Conservation (phyloP, 2,329 filamentous ascomycete species). For the Plectosphaerella cucumerina region DNA sequence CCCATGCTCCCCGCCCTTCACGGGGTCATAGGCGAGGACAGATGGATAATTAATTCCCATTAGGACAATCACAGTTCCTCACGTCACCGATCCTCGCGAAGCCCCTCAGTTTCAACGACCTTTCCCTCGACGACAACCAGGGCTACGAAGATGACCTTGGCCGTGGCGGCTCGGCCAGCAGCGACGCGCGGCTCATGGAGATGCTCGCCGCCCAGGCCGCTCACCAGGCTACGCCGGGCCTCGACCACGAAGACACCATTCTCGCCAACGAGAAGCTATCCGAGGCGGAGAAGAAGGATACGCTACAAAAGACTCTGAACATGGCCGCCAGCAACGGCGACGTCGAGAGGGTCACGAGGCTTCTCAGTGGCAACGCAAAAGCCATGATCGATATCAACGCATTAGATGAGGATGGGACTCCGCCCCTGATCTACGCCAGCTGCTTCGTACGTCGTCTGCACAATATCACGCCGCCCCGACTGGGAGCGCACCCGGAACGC, state of each 20-base stretch:
- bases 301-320: constrained; percentile 82
- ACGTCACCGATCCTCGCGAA: constrained; percentile 81
- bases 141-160: constrained; percentile 61
- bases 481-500: background rate
- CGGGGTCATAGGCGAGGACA: background rate
- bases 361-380: constrained; percentile 71
- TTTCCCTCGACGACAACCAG: constrained; percentile 73
- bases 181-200: constrained; percentile 84
- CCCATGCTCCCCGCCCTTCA: constrained; percentile 4
- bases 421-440: constrained; percentile 95
- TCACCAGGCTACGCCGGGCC: constrained; percentile 67
- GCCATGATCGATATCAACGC: constrained; percentile 79
- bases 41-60: constrained; percentile 2
- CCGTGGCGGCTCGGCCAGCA: constrained; percentile 60
- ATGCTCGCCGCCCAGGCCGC: constrained; percentile 96
- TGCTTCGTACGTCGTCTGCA: constrained; percentile 69
- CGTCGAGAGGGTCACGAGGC: constrained; percentile 70
- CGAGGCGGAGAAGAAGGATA: constrained; percentile 70
- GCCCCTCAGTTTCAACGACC: constrained; percentile 74
- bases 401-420: constrained; percentile 89
- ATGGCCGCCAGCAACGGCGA: constrained; percentile 98
- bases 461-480: no score
- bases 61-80: constrained; percentile 93
- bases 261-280: constrained; percentile 70
- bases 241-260: constrained; percentile 77